A percentile compares a stretch with the other conserved stretches of the same genome.
Conservation (phyloP, 2,329 filamentous ascomycete species). For the Aspergillus latus region DNA sequence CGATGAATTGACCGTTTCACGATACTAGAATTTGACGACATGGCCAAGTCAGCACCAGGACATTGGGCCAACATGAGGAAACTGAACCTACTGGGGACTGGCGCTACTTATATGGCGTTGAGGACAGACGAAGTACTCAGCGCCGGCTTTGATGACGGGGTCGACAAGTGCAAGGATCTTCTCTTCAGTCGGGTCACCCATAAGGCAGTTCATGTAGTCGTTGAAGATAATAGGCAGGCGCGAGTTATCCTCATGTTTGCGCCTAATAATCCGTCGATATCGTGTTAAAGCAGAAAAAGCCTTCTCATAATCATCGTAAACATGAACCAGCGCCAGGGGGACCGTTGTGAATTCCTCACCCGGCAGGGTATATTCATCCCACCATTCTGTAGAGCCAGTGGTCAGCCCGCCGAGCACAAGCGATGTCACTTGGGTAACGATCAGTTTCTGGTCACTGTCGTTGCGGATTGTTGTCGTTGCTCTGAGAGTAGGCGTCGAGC, state of each 20-base stretch:
- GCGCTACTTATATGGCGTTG: too few relatives aligned
- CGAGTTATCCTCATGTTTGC: slow-evolving; percentile 31
- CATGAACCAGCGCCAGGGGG: slow-evolving; percentile 25
- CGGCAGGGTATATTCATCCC: slow-evolving; percentile 28
- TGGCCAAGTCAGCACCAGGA: too few relatives aligned
- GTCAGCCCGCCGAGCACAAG: slow-evolving; percentile 26
- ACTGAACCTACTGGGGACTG: too few relatives aligned
- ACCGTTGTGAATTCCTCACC: slow-evolving; percentile 27
- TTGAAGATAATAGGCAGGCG: slow-evolving; percentile 38
- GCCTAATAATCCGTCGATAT: slow-evolving; percentile 33
- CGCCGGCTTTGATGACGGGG: slow-evolving; percentile 28
- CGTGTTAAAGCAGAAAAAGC: slow-evolving; percentile 31
- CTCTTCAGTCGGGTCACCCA: slow-evolving; percentile 38
- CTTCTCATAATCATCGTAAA: slow-evolving; percentile 22
- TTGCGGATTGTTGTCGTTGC: slow-evolving; percentile 26
- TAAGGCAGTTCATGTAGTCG: slow-evolving; percentile 44
- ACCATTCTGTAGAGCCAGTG: slow-evolving; percentile 18
- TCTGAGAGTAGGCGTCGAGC: slow-evolving; percentile 20
- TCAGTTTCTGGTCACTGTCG: slow-evolving; percentile 7
- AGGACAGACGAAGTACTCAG: slow-evolving; percentile 40
- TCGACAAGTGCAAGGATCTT: slow-evolving; percentile 35
- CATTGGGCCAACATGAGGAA: too few relatives aligned
- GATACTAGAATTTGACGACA: too few relatives aligned
- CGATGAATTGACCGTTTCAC: too few relatives aligned
- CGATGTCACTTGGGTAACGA: slow-evolving; percentile 26